phyloP scores from a whole-genome alignment of 176 grass and related monocot genomes.

The Chrysopogon serrulatus region DNA sequence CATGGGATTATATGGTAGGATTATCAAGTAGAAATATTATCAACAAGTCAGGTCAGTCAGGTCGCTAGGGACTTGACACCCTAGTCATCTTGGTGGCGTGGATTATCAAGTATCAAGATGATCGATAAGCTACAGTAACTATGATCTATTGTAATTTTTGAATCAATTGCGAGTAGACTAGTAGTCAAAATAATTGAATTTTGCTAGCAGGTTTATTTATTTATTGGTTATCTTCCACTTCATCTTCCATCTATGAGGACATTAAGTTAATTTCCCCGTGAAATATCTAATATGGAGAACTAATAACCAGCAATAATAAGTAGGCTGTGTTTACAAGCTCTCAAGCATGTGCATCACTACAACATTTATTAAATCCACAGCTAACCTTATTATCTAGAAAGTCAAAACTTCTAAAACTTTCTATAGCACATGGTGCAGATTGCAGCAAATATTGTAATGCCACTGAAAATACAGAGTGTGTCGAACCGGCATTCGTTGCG shows the following conservation, averaged over 20 bases:
- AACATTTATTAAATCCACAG: neutral
- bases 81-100: too few relatives aligned
- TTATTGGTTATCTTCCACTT: neutral
- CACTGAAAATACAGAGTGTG: constrained; percentile 27
- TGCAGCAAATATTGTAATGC: constrained; percentile 18
- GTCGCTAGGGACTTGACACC: too few relatives aligned
- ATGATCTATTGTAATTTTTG: neutral
- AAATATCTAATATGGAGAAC: neutral
- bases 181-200: neutral
- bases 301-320: neutral
- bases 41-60: too few relatives aligned
- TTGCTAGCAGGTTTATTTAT: neutral
- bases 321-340: neutral
- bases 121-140: neutral
- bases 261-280: neutral
- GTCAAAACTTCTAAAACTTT: constrained; percentile 10
- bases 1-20: neutral
- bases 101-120: too few relatives aligned
- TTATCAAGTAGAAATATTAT: neutral
- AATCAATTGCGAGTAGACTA: neutral
- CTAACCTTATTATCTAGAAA: neutral
- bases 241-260: neutral
- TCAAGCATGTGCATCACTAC: neutral
- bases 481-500: constrained; percentile 32
- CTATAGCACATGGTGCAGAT: constrained; percentile 32